A percentile compares a stretch with the other conserved stretches of the same genome.
Evolutionary conservation across 768 basidiomycete genomes (phyloP).

Genomic region (Rhizopogon vulgaris): DNA sequence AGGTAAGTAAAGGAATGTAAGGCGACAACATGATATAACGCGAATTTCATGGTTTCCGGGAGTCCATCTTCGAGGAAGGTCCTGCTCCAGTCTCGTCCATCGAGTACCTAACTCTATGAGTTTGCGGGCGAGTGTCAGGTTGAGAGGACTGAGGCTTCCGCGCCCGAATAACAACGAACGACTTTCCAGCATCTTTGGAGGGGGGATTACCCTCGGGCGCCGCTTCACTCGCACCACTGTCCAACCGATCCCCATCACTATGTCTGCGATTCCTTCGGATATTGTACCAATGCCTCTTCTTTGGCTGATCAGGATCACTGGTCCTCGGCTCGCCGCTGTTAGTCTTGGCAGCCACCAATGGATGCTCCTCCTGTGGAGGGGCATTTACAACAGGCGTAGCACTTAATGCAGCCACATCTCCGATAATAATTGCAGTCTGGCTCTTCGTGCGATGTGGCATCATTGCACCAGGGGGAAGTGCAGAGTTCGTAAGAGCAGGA

Average conservation of each 20-base stretch:
- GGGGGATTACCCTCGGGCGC: slow-evolving; percentile 25
- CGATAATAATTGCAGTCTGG: slow-evolving; percentile 81
- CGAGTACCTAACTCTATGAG: slow-evolving; percentile 21
- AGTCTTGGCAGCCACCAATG: slow-evolving; percentile 13
- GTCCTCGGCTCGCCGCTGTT: slow-evolving; percentile 21
- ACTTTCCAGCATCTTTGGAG: slow-evolving; percentile 37
- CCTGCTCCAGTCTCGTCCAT: slow-evolving; percentile 22
- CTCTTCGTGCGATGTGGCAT: slow-evolving; percentile 74
- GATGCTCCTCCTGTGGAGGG: slow-evolving; percentile 13
- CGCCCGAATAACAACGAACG: slow-evolving; percentile 70
- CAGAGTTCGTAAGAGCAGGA: slow-evolving; percentile 25
- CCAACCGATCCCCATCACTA: slow-evolving; percentile 44
- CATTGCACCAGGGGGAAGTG: slow-evolving; percentile 58
- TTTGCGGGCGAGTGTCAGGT: slow-evolving; percentile 14
- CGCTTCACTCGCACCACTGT: slow-evolving; percentile 15
- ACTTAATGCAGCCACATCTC: slow-evolving; percentile 32
- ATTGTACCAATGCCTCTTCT: slow-evolving; percentile 69
- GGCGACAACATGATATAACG: background rate
- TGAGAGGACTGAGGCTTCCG: slow-evolving; percentile 32
- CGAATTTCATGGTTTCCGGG: background rate
- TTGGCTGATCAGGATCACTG: slow-evolving; percentile 41
- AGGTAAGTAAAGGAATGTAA: background rate
- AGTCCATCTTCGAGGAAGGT: slow-evolving; percentile 5
- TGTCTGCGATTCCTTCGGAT: slow-evolving; percentile 53
- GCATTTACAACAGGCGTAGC: slow-evolving; percentile 8